A percentile compares a stretch with the other conserved stretches of the same genome.
Evolutionary conservation across 768 basidiomycete genomes (phyloP).

Genomic region (Punctularia strigosozonata): DNA sequence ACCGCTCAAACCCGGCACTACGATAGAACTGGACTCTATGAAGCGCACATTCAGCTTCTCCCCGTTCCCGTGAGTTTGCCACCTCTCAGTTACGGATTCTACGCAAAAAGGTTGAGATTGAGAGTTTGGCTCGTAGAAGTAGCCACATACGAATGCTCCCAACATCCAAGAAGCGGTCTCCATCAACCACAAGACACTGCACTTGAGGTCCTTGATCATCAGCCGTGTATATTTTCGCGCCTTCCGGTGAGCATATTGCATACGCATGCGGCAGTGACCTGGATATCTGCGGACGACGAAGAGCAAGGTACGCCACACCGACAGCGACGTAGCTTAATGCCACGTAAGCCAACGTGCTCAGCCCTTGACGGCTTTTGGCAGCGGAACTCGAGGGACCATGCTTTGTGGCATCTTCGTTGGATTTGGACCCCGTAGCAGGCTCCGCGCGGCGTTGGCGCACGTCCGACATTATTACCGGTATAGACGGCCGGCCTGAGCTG

Average conservation of each 20-base stretch:
- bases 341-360: no score
- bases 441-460: no score
- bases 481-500: no score
- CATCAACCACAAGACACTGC: constrained; percentile 54
- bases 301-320: constrained; percentile 8
- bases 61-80: not conserved
- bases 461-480: no score
- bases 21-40: constrained; percentile 42
- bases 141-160: constrained; percentile 50
- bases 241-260: constrained; percentile 49
- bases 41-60: constrained; percentile 27
- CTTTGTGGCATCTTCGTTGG: no score
- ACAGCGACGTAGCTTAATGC: no score
- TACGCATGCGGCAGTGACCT: constrained; percentile 24
- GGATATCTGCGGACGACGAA: constrained; percentile 2
- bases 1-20: constrained; percentile 70
- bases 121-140: no score
- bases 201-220: constrained; percentile 36
- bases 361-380: no score
- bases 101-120: no score
- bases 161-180: constrained; percentile 35
- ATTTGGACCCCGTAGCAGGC: no score
- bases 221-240: constrained; percentile 53
- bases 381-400: no score
- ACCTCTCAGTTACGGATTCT: no score